A percentile compares a stretch with the other conserved stretches of the same genome.
These are phyloP conservation scores for Iberis pinnata DNA, from an alignment of 345 rosid genomes.

Conservation along the genomic window DNA sequence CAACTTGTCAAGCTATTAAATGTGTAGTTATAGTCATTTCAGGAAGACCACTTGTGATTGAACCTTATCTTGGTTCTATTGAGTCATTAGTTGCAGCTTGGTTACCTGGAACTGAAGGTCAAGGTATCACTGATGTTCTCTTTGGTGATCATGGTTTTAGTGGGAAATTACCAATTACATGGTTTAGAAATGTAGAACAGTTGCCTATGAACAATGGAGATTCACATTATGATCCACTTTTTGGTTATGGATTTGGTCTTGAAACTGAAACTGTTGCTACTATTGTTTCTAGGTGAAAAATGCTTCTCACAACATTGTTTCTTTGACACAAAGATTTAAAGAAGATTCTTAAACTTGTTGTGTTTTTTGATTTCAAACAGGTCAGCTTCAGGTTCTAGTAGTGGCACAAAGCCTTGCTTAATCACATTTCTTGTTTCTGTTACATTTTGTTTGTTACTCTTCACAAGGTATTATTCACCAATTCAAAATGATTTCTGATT, in stretches of 20 bases:
- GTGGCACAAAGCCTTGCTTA: constrained; percentile 30
- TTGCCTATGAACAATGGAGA: constrained; percentile 89
- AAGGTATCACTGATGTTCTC: constrained; percentile 72
- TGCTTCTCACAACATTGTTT: not conserved
- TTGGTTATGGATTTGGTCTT: constrained; percentile 74
- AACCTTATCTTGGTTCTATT: constrained; percentile 55
- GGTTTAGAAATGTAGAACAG: constrained; percentile 85
- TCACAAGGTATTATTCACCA: constrained; percentile 30
- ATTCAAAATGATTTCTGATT: constrained; percentile 1
- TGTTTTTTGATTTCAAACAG: constrained; percentile 30
- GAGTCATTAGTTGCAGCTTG: constrained; percentile 85
- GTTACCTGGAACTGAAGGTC: constrained; percentile 96
- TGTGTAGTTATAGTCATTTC: constrained; percentile 73
- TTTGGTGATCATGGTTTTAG: constrained; percentile 81
- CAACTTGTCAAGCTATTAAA: constrained; percentile 57
- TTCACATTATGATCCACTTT: constrained; percentile 70
- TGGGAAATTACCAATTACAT: constrained; percentile 81
- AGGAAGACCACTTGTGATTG: constrained; percentile 83
- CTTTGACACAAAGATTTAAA: not conserved
- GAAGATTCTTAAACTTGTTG: not conserved
- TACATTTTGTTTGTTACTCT: constrained; percentile 27
- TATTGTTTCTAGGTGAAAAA: constrained; percentile 46
- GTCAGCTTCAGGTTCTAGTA: constrained; percentile 42
- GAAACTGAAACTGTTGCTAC: constrained; percentile 55
- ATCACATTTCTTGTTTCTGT: constrained; percentile 23